Evolutionary conservation across 495 filamentous ascomycete species (phyloP), one percentile per base, ranked within the genome.

Genomic region (Clohesyomyces aquaticus): DNA sequence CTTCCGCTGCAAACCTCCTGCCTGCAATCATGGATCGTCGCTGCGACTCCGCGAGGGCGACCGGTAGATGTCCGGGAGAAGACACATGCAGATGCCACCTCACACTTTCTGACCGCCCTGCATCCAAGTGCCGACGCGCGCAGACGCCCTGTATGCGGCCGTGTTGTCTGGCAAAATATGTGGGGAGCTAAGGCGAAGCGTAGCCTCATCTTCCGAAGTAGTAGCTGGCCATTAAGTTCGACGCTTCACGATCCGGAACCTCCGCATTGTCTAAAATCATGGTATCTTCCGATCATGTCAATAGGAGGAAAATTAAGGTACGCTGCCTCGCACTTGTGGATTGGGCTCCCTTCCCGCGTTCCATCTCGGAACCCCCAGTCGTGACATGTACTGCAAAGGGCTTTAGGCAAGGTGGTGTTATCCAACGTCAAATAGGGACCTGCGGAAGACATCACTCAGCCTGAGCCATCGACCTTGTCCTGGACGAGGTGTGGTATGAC

Each of bases 31-130:
- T n/a, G n/a, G n/a, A 55, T 53, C 19, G 27, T 59, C 25, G 51
- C 49, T 47, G 26, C n/a, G n/a, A n/a, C n/a, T n/a, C 49, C 49
- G 54, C 32, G 46, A 45, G 25, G 47, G 43, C 41, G 54, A 38
- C 62, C 62, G 62, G 62, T 48, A 65, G 55, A 65, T 59, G 22
- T 55, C 55, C 55, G 55, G 62, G 23, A 35, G 43, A 51, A 38
- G 18, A n/a, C n/a, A n/a, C n/a, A n/a, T n/a, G n/a, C n/a, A n/a
- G n/a, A 47, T 43, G 46, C 35, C 54, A 29, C 43, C 19, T 38
- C 38, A 19, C 38, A 25, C 53, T 29, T 29, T 32, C 26, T 22
- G n/a, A n/a, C 61, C 14, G 18, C 43, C 53, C 55, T 59, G 32
- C 38, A 12, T 35, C 48, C 32, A 59, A 41, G 41, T 28, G 61